These are phyloP conservation scores for Serendipita sp. DNA, from an alignment of 768 basidiomycete species.

Conservation along the genomic window DNA sequence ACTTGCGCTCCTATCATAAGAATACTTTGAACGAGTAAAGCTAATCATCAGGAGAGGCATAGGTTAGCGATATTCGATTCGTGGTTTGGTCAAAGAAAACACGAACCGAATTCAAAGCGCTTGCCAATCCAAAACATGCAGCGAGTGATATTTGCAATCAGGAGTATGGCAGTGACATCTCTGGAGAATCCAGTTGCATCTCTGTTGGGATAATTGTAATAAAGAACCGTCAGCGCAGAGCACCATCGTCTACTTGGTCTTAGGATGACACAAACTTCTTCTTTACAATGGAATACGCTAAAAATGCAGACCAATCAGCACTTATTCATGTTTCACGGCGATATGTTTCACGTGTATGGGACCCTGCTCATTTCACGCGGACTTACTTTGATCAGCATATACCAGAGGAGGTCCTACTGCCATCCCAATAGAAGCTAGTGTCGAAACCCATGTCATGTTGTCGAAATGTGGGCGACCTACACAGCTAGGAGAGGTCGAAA, in stretches of 20 bases:
- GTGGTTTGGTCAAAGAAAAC: not conserved
- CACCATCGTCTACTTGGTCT: not conserved
- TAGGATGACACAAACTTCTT: constrained; percentile 36
- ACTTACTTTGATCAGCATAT: constrained; percentile 39
- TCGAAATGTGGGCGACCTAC: too few species aligned
- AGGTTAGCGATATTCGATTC: not conserved
- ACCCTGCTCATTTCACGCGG: not conserved
- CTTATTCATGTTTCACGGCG: not conserved
- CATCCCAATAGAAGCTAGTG: constrained; percentile 60
- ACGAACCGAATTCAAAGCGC: constrained; percentile 41
- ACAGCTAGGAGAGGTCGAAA: too few species aligned
- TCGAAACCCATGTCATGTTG: not conserved
- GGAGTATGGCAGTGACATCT: constrained; percentile 73
- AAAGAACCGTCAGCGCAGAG: constrained; percentile 5
- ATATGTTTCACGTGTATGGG: not conserved
- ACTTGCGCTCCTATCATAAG: constrained; percentile 79
- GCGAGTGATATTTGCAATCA: constrained; percentile 70
- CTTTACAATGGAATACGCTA: constrained; percentile 61
- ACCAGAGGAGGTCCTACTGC: constrained; percentile 72
- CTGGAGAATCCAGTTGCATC: constrained; percentile 75
- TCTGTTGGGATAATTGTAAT: constrained; percentile 23
- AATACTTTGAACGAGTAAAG: constrained; percentile 64
- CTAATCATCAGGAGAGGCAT: constrained; percentile 10
- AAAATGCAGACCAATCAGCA: constrained; percentile 14
- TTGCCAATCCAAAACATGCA: constrained; percentile 86